Base-by-base conservation (phyloP, 1,139 yeast genomes). In the Taphrina communis region DNA sequence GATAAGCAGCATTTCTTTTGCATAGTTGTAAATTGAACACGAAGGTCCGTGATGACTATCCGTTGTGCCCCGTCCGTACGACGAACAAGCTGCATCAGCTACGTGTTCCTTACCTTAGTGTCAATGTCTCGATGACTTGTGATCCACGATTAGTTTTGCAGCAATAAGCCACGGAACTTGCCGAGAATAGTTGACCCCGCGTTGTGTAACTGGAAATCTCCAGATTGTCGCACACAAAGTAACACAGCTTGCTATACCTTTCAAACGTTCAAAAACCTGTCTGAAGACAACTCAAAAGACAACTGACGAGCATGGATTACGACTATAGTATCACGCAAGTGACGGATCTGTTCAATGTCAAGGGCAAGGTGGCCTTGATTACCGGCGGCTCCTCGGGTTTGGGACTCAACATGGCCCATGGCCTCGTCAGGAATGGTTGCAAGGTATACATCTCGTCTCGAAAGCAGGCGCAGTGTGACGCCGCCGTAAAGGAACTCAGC, bases 341-440 rank as follows among this genome's bases (percentile, higher is more conserved):
- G 67, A 68, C 80, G 67, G 58, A 59, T 36, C 51, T 66, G 42
- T 77, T 78, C 71, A 62, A 71, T 70, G 88, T 87, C 50, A 79
- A 85, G 69, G 90, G 88, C 42, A 88, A 88, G 77, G 82, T 83
- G 6, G 93, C 90, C 0, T 84, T 87, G 14, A 82, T 89, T 72
- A 89, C 94, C 17, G 95, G 94, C 17, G 92, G 93, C 85, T 90
- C 56, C 9, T 51, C 56, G 4, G 66, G 65, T 1, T 9, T 60
- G 9, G 69, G 66, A 6, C 56, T 59, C 36, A 66, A 55, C 56
- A 66, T 66, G 58, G 61, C 65, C 7, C 66, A 59, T 38, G 66
- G 59, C 19, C 63, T 65, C 14, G 68, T 65, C 35, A 41, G 62
- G 46, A 60, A 60, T 39, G 69, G 69, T 21, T 59, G 63, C 56